Conservation (phyloP, 2,329 filamentous ascomycete genomes). For the Fusarium clavum region DNA sequence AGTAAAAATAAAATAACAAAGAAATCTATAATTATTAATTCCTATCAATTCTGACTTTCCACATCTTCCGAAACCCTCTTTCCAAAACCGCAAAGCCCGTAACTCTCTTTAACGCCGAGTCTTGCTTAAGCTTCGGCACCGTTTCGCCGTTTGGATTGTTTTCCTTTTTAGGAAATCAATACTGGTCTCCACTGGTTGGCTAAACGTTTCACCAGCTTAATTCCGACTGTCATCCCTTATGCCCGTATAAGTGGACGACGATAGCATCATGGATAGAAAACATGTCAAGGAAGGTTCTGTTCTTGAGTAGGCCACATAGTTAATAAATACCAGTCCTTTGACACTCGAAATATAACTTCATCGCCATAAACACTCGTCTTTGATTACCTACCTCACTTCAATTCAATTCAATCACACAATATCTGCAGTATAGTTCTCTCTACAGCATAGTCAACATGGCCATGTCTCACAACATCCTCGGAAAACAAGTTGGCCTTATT, state of each 20-base stretch:
- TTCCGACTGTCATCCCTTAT: constrained; percentile 18
- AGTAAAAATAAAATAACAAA: too few species aligned
- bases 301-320: not conserved
- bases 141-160: constrained; percentile 8
- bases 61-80: not conserved
- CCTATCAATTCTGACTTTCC: not conserved
- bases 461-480: constrained; percentile 43
- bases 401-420: not conserved
- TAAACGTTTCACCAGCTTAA: constrained; percentile 3
- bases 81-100: not conserved
- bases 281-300: not conserved
- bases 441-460: not conserved
- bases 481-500: constrained; percentile 41
- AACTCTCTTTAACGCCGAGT: not conserved
- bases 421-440: not conserved
- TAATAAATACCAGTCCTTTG: constrained; percentile 18
- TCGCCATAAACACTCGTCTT: not conserved
- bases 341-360: not conserved
- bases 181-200: not conserved
- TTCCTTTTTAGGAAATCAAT: constrained; percentile 41
- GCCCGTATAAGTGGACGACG: constrained; percentile 11
- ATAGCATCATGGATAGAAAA: constrained; percentile 15
- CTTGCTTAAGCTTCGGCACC: not conserved
- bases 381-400: not conserved
- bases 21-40: not conserved